Evolutionary conservation across 1,139 yeast genomes (phyloP).

Genomic region (Candida tunisiensis): DNA sequence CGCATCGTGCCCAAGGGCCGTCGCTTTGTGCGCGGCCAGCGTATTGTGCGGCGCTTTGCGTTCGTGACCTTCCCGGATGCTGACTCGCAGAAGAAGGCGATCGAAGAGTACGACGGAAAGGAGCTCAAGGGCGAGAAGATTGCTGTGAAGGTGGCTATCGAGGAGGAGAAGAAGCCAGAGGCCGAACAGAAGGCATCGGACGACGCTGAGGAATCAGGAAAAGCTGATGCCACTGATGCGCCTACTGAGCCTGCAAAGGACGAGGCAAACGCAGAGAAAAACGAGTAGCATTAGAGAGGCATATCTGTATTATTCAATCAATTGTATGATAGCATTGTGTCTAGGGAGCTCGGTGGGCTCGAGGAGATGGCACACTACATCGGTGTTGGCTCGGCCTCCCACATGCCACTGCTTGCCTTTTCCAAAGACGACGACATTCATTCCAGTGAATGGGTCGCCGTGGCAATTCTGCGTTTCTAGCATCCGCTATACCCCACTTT

Average conservation of each 20-base stretch:
- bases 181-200: too few relatives aligned
- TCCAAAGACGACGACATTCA: too few relatives aligned
- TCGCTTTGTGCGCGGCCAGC: slow-evolving; percentile 4
- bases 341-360: too few relatives aligned
- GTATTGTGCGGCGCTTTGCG: slow-evolving; percentile 23
- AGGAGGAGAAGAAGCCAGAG: slow-evolving; percentile 5
- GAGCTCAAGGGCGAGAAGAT: slow-evolving; percentile 23
- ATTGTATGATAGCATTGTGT: too few relatives aligned
- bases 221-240: slow-evolving; percentile 2
- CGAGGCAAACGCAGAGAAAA: background rate
- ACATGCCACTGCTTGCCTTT: too few relatives aligned
- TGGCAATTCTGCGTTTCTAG: too few relatives aligned
- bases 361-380: too few relatives aligned
- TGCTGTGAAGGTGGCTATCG: slow-evolving; percentile 10
- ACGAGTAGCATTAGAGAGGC: background rate
- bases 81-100: slow-evolving; percentile 27
- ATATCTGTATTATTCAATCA: too few relatives aligned
- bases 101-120: slow-evolving; percentile 24
- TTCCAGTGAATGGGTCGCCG: too few relatives aligned
- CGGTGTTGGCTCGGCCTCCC: too few relatives aligned
- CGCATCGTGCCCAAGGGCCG: slow-evolving; percentile 1
- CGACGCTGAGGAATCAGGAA: slow-evolving; percentile 5
- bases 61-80: slow-evolving; percentile 33
- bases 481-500: too few relatives aligned
- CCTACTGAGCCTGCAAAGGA: slow-evolving; percentile 1